Evolutionary conservation across 2,329 filamentous ascomycete genomes (phyloP).

Genomic region (Fusarium cyanostomum): DNA sequence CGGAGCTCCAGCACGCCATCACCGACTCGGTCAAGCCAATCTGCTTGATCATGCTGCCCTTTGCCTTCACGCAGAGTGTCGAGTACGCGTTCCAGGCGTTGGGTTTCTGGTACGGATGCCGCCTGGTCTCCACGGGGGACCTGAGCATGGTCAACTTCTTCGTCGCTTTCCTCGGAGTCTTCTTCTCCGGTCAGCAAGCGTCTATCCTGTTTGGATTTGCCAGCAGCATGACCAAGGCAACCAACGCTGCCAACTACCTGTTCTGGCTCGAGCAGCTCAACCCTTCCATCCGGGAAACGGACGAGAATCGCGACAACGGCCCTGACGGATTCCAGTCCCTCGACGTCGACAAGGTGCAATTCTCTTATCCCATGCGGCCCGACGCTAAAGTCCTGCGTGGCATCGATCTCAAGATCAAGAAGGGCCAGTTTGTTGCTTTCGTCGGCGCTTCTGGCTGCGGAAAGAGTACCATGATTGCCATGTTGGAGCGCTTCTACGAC

Average conservation of each 20-base stretch:
- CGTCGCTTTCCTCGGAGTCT: conserved; percentile 60
- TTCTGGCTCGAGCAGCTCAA: conserved; percentile 50
- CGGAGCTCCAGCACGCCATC: conserved; percentile 43
- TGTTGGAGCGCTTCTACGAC: conserved; percentile 56
- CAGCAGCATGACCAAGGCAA: conserved; percentile 61
- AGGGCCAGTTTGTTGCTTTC: conserved; percentile 60
- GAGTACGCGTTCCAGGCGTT: conserved; percentile 50
- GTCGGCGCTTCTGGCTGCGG: conserved; percentile 60
- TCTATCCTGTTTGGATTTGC: conserved; percentile 55
- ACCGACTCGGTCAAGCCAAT: conserved; percentile 36
- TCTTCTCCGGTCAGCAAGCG: conserved; percentile 53
- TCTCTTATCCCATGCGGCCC: conserved; percentile 65
- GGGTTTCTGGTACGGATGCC: conserved; percentile 52
- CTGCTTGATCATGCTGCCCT: conserved; percentile 46
- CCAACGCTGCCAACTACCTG: conserved; percentile 58
- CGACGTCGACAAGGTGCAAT: conserved; percentile 63
- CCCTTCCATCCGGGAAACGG: conserved; percentile 8
- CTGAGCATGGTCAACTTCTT: conserved; percentile 61
- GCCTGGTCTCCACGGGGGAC: conserved; percentile 50
- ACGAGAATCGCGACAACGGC: neutral
- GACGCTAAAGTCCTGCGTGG: conserved; percentile 51
- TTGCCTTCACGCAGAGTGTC: conserved; percentile 47
- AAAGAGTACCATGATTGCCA: conserved; percentile 67
- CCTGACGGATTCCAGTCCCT: conserved; percentile 42
- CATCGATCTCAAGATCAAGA: conserved; percentile 49